Evolutionary conservation across 345 rosid genomes (phyloP).

Genomic region (rapeseed (Brassica napus)): Da-Ae NC_063438.1:22336001-22336500

Average conservation of each 20-base stretch:
- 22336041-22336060: constrained; percentile 49
- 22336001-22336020: background rate
- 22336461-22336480: constrained; percentile 28
- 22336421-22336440: constrained; percentile 22
- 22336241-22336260: constrained; percentile 36
- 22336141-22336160: constrained; percentile 43
- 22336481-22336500: constrained; percentile 30
- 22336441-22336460: constrained; percentile 28
- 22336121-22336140: constrained; percentile 71
- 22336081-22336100: constrained; percentile 99
- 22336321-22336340: constrained; percentile 3
- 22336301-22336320: constrained; percentile 39
- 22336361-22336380: constrained; percentile 21
- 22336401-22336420: constrained; percentile 52
- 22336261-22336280: constrained; percentile 39
- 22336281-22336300: constrained; percentile 43
- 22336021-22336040: constrained; percentile 12
- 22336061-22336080: constrained; percentile 85
- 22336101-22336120: constrained; percentile 84
- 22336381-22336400: constrained; percentile 47
- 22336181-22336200: background rate
- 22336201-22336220: background rate
- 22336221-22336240: constrained; percentile 39
- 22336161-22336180: constrained; percentile 23
- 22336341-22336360: constrained; percentile 9